phyloP scores from a whole-genome alignment of 768 basidiomycete species.

The Kwoniella europaea region DNA sequence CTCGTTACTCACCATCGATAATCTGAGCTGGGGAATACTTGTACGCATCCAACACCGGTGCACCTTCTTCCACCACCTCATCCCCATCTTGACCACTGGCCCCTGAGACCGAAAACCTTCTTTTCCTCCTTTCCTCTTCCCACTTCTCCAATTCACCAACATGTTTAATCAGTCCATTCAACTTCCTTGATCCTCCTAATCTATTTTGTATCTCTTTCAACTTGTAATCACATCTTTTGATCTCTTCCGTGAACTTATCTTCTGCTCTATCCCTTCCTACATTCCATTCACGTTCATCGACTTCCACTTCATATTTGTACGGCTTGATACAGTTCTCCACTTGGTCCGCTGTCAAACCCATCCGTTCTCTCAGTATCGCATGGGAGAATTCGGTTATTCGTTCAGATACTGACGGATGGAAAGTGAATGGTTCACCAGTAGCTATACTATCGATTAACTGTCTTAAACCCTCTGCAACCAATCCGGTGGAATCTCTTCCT shows the following conservation, averaged over 20 bases:
- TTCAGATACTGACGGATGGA: slow-evolving; percentile 86
- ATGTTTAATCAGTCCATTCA: slow-evolving; percentile 77
- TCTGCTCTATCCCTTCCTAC: slow-evolving; percentile 74
- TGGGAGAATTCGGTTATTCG: slow-evolving; percentile 91
- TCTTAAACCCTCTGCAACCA: slow-evolving; percentile 92
- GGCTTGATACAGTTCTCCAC: slow-evolving; percentile 99
- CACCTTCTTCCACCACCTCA: slow-evolving; percentile 63
- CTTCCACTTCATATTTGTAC: slow-evolving; percentile 97
- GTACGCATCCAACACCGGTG: slow-evolving; percentile 72
- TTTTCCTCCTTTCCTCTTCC: slow-evolving; percentile 55
- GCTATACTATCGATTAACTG: slow-evolving; percentile 88
- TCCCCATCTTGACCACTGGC: slow-evolving; percentile 21
- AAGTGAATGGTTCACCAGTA: slow-evolving; percentile 83
- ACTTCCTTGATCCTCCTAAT: slow-evolving; percentile 82
- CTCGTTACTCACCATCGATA: slow-evolving; percentile 73
- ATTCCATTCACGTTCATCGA: slow-evolving; percentile 92
- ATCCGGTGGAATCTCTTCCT: slow-evolving; percentile 87
- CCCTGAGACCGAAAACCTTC: slow-evolving; percentile 22
- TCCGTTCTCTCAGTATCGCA: slow-evolving; percentile 86
- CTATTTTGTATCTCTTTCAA: slow-evolving; percentile 82
- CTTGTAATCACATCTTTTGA: slow-evolving; percentile 80
- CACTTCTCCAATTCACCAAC: slow-evolving; percentile 80
- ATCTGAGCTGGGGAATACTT: slow-evolving; percentile 90
- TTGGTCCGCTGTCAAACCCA: slow-evolving; percentile 94
- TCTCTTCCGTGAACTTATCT: slow-evolving; percentile 81